Evolutionary conservation across 192 early-diverging fungal species (phyloP).

Genomic region (Entomortierella lignicola): DNA sequence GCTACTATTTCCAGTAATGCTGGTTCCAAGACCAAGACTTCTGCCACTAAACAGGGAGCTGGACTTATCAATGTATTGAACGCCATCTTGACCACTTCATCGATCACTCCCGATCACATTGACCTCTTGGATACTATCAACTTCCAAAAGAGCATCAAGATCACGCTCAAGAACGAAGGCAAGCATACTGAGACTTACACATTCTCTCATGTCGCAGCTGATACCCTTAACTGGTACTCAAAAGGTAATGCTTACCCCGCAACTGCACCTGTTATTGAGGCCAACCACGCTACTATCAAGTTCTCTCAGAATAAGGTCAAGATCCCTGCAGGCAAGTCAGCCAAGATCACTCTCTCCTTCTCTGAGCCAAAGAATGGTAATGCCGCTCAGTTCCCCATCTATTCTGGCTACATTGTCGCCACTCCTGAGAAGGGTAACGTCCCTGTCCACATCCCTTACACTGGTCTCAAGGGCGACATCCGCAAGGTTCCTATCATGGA

Average conservation of each 20-base stretch:
- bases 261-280: slow-evolving; percentile 18
- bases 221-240: slow-evolving; percentile 26
- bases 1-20: slow-evolving; percentile 21
- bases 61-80: slow-evolving; percentile 43
- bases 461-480: slow-evolving; percentile 39
- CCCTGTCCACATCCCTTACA: slow-evolving; percentile 31
- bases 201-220: slow-evolving; percentile 54
- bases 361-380: slow-evolving; percentile 39
- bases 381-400: slow-evolving; percentile 14
- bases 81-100: slow-evolving; percentile 17
- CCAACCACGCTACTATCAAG: slow-evolving; percentile 42
- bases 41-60: slow-evolving; percentile 44
- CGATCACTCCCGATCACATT: slow-evolving; percentile 26
- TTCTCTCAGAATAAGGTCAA: slow-evolving; percentile 40
- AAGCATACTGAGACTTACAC: slow-evolving; percentile 39
- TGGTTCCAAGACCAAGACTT: slow-evolving; percentile 5
- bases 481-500: slow-evolving; percentile 33
- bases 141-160: slow-evolving; percentile 27
- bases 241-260: slow-evolving; percentile 17
- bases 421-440: slow-evolving; percentile 19
- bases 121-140: slow-evolving; percentile 26
- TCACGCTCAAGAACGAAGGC: slow-evolving; percentile 57
- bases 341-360: slow-evolving; percentile 52
- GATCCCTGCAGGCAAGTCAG: slow-evolving; percentile 40
- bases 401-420: slow-evolving; percentile 22